Conservation (phyloP, 2,329 filamentous ascomycete genomes). For the Ascochyta viciae-villosae region DNA sequence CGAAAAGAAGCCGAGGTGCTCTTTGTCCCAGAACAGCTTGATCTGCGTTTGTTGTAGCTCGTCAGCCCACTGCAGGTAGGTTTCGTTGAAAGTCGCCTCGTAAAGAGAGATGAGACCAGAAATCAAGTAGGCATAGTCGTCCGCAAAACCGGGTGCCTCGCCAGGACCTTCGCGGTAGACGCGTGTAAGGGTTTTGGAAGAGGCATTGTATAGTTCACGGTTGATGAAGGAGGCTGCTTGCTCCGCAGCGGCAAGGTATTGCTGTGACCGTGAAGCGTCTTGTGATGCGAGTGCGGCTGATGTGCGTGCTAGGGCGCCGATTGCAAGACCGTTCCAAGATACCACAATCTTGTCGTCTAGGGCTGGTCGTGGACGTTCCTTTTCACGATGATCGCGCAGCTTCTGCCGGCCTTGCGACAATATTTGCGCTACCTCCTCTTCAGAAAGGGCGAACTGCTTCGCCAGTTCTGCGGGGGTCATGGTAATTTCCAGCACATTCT, state of each 20-base stretch:
- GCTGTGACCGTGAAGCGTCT: constrained; percentile 63
- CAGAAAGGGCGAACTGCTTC: constrained; percentile 74
- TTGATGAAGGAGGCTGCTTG: constrained; percentile 76
- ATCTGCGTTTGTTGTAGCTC: constrained; percentile 80
- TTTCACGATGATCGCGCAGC: constrained; percentile 74
- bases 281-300: constrained; percentile 70
- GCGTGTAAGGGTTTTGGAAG: constrained; percentile 70
- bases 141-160: constrained; percentile 77
- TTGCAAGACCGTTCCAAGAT: constrained; percentile 87
- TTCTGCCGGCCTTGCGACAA: constrained; percentile 72
- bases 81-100: constrained; percentile 78
- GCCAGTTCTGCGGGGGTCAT: constrained; percentile 73
- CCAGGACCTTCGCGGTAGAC: constrained; percentile 74
- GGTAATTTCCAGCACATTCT: constrained; percentile 82
- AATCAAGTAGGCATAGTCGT: constrained; percentile 92
- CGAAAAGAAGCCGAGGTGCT: constrained; percentile 72
- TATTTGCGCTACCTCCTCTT: constrained; percentile 71
- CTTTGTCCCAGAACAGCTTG: constrained; percentile 75
- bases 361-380: constrained; percentile 75
- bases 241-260: constrained; percentile 71
- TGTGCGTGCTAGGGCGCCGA: constrained; percentile 79
- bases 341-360: constrained; percentile 89
- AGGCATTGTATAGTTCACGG: constrained; percentile 72
- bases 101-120: constrained; percentile 85
- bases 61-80: constrained; percentile 81